Evolutionary conservation across 2,329 filamentous ascomycete species (phyloP).

Genomic region (Dryadomyces sulphureus): DNA sequence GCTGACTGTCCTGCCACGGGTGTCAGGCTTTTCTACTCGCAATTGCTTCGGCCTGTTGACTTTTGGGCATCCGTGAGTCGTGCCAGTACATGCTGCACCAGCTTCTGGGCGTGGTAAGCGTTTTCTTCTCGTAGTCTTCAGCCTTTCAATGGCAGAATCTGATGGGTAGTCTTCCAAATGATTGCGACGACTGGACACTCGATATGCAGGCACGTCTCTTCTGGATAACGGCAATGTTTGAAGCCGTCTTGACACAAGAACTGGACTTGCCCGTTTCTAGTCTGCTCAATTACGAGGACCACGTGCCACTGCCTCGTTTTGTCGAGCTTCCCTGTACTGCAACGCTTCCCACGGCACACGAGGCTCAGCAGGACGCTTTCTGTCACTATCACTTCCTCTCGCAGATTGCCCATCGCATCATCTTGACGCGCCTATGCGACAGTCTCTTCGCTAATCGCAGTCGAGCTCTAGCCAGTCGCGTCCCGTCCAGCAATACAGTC

Average conservation of each 20-base stretch:
- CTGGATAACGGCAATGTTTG: slow-evolving; percentile 40
- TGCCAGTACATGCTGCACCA: slow-evolving; percentile 32
- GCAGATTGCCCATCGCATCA: slow-evolving; percentile 39
- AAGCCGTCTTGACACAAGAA: slow-evolving; percentile 39
- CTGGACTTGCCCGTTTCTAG: slow-evolving; percentile 34
- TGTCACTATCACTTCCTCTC: slow-evolving; percentile 43
- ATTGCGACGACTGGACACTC: slow-evolving; percentile 35
- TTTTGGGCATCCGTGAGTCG: slow-evolving; percentile 37
- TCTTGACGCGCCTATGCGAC: slow-evolving; percentile 36
- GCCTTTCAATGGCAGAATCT: too few species aligned
- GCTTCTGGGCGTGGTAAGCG: slow-evolving; percentile 26
- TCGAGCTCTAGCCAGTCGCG: slow-evolving; percentile 5
- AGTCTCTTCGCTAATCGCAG: slow-evolving; percentile 17
- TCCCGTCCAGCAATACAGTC: slow-evolving; percentile 4
- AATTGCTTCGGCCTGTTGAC: slow-evolving; percentile 35
- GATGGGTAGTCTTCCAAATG: slow-evolving; percentile 17
- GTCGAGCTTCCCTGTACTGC: slow-evolving; percentile 11
- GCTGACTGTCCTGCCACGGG: not conserved
- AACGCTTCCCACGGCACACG: too few species aligned
- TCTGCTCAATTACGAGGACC: slow-evolving; percentile 32
- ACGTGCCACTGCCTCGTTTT: slow-evolving; percentile 37
- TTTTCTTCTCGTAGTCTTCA: too few species aligned
- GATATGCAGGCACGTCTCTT: slow-evolving; percentile 41
- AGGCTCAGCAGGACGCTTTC: slow-evolving; percentile 24
- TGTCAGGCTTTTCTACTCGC: slow-evolving; percentile 22